Evolutionary conservation across 805 yeast genomes (phyloP).

Genomic region (Debaryomyces tyrocola): DNA sequence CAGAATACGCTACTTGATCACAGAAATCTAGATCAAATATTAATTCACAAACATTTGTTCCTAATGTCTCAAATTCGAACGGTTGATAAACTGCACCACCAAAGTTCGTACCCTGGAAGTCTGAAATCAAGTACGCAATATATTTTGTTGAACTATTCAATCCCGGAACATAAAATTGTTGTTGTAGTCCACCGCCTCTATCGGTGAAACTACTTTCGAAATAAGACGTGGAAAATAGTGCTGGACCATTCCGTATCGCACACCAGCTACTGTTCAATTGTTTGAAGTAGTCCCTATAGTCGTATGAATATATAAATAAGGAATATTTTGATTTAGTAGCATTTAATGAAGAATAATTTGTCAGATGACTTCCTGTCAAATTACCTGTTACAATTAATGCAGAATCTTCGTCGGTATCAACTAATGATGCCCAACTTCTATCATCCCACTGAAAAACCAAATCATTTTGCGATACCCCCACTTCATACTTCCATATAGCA

Average conservation of each 20-base stretch:
- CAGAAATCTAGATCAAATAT: conserved; percentile 79
- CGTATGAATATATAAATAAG: conserved; percentile 49
- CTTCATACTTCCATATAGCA: conserved; percentile 58
- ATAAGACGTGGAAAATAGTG: conserved; percentile 19
- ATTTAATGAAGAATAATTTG: conserved; percentile 16
- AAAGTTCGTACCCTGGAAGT: conserved; percentile 32
- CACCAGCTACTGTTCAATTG: conserved; percentile 62
- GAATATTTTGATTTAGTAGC: conserved; percentile 30
- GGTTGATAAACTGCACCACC: conserved; percentile 69
- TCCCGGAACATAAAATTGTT: conserved; percentile 62
- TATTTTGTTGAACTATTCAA: conserved; percentile 63
- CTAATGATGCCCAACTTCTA: conserved; percentile 51
- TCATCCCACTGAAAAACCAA: conserved; percentile 71
- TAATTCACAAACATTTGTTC: conserved; percentile 62
- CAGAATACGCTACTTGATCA: conserved; percentile 79
- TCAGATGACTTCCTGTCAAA: conserved; percentile 25
- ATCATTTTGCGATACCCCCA: conserved; percentile 65
- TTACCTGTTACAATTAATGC: conserved; percentile 66
- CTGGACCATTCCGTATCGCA: conserved; percentile 62
- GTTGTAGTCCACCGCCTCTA: conserved; percentile 50
- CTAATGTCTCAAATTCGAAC: conserved; percentile 57
- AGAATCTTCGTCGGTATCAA: conserved; percentile 70
- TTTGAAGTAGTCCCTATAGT: conserved; percentile 32
- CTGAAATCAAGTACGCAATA: conserved; percentile 60
- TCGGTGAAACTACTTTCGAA: conserved; percentile 39